phyloP scores from a whole-genome alignment of 805 yeast species.

The Yarrowia deformans region DNA sequence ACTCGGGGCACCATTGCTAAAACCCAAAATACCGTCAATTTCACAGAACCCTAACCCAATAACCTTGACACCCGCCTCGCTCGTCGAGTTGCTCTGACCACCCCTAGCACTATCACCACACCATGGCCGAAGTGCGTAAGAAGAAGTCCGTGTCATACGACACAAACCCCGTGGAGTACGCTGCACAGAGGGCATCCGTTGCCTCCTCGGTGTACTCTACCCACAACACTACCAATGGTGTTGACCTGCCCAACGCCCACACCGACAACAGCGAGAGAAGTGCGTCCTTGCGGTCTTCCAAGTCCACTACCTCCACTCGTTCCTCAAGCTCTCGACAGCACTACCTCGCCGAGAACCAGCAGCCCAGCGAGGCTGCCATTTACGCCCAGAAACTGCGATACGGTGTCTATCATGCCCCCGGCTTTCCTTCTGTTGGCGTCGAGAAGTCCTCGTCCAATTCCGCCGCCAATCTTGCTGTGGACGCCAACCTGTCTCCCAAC shows the following conservation, averaged over 20 bases:
- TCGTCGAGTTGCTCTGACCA: constrained; percentile 39
- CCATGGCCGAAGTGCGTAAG: constrained; percentile 39
- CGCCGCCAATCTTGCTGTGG: constrained; percentile 51
- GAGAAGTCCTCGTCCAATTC: constrained; percentile 47
- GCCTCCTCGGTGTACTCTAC: constrained; percentile 35
- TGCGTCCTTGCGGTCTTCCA: constrained; percentile 33
- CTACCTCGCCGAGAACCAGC: constrained; percentile 31
- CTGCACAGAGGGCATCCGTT: constrained; percentile 35
- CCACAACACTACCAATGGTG: constrained; percentile 39
- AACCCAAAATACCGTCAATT: constrained; percentile 13
- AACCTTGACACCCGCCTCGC: constrained; percentile 39
- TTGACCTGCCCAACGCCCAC: constrained; percentile 37
- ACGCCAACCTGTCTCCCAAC: constrained; percentile 48
- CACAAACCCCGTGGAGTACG: constrained; percentile 37
- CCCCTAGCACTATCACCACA: constrained; percentile 37
- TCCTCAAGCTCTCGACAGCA: constrained; percentile 38
- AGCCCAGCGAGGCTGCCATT: constrained; percentile 37
- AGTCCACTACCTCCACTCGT: constrained; percentile 35
- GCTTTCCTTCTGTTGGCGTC: constrained; percentile 52
- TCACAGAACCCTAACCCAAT: constrained; percentile 21
- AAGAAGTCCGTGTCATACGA: constrained; percentile 39
- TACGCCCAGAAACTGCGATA: constrained; percentile 49
- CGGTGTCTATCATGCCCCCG: constrained; percentile 50
- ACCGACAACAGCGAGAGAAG: constrained; percentile 27
- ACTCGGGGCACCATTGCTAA: constrained; percentile 35